These are phyloP conservation scores for Thymus quinquecostatus DNA, from an alignment of 257 asterid genomes.

Conservation along the genomic window DNA sequence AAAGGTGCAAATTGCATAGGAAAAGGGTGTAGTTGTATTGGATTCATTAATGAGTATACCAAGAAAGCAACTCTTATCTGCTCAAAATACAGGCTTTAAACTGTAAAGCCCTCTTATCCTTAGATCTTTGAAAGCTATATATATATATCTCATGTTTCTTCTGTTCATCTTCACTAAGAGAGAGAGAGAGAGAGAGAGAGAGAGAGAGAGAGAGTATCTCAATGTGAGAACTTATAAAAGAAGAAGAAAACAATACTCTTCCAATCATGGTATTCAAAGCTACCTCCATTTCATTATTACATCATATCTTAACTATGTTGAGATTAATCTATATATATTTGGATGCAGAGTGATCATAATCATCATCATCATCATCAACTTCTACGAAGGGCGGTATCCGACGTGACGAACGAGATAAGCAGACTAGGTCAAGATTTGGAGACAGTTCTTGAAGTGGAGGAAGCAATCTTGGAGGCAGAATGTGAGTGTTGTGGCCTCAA, in stretches of 20 bases:
- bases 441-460: slow-evolving; percentile 27
- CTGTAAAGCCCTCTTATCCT: slow-evolving; percentile 35
- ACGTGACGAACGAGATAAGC: slow-evolving; percentile 36
- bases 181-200: too few relatives aligned
- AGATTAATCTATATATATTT: neutral
- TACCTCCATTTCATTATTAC: neutral
- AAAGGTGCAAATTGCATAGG: slow-evolving; percentile 33
- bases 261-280: slow-evolving; percentile 36
- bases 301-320: neutral
- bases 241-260: slow-evolving; percentile 21
- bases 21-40: slow-evolving; percentile 30
- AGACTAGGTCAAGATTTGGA: slow-evolving; percentile 36
- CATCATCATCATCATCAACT: too few relatives aligned
- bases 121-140: slow-evolving; percentile 29
- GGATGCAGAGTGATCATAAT: slow-evolving; percentile 31
- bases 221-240: too few relatives aligned
- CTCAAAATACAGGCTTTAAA: slow-evolving; percentile 18
- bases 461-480: slow-evolving; percentile 35
- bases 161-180: neutral
- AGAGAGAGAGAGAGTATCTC: too few relatives aligned
- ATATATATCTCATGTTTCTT: slow-evolving; percentile 30
- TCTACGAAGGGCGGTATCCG: slow-evolving; percentile 39
- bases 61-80: slow-evolving; percentile 37
- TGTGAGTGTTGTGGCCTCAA: slow-evolving; percentile 63
- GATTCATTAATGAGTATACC: slow-evolving; percentile 40